Base-by-base conservation (phyloP, 805 yeast genomes). In the Saccharomycopsis sp. region DNA sequence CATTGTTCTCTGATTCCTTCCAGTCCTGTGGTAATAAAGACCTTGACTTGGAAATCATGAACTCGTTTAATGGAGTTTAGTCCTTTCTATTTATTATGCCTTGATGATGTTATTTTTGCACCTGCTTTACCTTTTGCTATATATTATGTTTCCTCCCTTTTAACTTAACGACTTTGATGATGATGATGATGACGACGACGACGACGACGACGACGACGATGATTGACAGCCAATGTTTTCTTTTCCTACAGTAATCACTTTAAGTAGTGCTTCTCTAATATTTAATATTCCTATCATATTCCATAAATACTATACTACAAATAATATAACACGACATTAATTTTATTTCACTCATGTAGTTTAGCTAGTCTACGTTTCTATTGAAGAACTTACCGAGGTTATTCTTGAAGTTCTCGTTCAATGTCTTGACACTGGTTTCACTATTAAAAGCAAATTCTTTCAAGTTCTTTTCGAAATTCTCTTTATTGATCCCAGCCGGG, bases 321-420 rank as follows among this genome's bases (percentile, higher is more conserved):
- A n/a, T n/a, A n/a, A n/a, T n/a, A n/a, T n/a, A n/a, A n/a, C n/a
- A n/a, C n/a, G n/a, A n/a, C n/a, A n/a, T n/a, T n/a, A n/a, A n/a
- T n/a, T n/a, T n/a, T n/a, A n/a, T n/a, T n/a, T n/a, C n/a, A n/a
- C n/a, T n/a, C n/a, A n/a, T n/a, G n/a, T n/a, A n/a, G n/a, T n/a
- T n/a, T n/a, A n/a, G n/a, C 56, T 47, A 53, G 44, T 60, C 62
- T n/a, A 62, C 62, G 53, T 70, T 72, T 58, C 77, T 72, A 58
- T 78, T 75, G 67, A 81, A 81, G 55, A 81, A 72, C 58, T 86
- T 81, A 7, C 89, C 88, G 60, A 86, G 77, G 61, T 75, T 81
- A 20, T 15, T 54, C 65, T 78, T 80, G 69, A 85, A 77, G 62
- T 84, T 85, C 66, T 86, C 90, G 67, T 85, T 85, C 57, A 86